Evolutionary conservation across 352 stramenopile species (phyloP).

Genomic region (Pythium dissotocum): DNA sequence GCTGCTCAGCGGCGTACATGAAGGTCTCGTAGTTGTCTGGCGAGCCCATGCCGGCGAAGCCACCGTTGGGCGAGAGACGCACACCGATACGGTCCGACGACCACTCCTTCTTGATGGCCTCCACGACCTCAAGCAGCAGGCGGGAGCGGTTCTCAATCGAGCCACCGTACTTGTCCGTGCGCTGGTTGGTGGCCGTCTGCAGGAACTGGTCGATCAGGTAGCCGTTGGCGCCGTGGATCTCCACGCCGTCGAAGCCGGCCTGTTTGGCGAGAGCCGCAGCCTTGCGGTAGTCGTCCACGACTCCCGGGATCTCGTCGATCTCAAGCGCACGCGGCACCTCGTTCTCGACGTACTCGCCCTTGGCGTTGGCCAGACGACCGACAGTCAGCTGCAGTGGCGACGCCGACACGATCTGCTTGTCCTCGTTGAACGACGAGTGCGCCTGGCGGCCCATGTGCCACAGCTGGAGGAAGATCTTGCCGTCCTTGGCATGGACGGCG

Average conservation of each 20-base stretch:
- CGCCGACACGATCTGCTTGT: constrained; percentile 35
- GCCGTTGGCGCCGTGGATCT: constrained; percentile 85
- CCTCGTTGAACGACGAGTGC: constrained; percentile 38
- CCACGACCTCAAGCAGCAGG: constrained; percentile 55
- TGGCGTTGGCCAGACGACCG: not conserved
- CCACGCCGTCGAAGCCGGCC: constrained; percentile 11
- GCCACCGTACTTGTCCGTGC: constrained; percentile 73
- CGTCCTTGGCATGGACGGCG: not conserved
- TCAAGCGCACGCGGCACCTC: constrained; percentile 40
- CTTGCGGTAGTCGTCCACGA: constrained; percentile 59
- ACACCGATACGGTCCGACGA: constrained; percentile 17
- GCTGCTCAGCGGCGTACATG: not conserved
- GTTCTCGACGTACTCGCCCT: constrained; percentile 22
- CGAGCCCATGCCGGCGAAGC: constrained; percentile 18
- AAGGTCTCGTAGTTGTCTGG: constrained; percentile 10
- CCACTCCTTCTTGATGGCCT: constrained; percentile 27
- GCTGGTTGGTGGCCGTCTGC: constrained; percentile 56
- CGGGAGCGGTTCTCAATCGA: constrained; percentile 59
- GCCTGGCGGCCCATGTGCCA: constrained; percentile 62
- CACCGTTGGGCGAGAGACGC: constrained; percentile 21
- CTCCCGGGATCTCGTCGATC: constrained; percentile 53
- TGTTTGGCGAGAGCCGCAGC: constrained; percentile 33
- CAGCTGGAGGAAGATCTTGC: constrained; percentile 54
- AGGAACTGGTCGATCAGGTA: constrained; percentile 90
- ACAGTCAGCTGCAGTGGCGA: constrained; percentile 11